A percentile compares a stretch with the other conserved stretches of the same genome.
phyloP scores from a whole-genome alignment of 768 basidiomycete genomes.

The Phlebiopsis flavidoalba region DNA sequence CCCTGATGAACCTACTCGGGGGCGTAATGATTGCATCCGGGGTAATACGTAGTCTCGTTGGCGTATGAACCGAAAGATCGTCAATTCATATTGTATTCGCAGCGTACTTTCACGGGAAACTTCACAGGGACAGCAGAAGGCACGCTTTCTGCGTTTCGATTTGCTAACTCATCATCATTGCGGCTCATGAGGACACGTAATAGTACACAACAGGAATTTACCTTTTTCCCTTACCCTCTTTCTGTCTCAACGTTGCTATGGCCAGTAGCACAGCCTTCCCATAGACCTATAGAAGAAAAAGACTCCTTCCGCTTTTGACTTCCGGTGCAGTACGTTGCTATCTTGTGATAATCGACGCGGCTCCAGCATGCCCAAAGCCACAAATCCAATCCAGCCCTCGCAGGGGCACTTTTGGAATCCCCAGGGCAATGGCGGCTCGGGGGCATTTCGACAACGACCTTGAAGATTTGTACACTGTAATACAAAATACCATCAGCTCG shows the following conservation, averaged over 20 bases:
- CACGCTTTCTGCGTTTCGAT: conserved; percentile 28
- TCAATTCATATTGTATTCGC: neutral
- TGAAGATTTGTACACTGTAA: conserved; percentile 62
- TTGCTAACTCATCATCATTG: neutral
- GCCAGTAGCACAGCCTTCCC: conserved; percentile 53
- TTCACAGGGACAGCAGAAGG: conserved; percentile 76
- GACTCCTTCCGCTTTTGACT: conserved; percentile 88
- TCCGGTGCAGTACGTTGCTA: conserved; percentile 47
- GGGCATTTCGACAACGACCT: conserved; percentile 54
- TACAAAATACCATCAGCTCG: conserved; percentile 47
- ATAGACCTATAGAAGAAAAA: too few relatives aligned
- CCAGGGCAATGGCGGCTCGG: conserved; percentile 61
- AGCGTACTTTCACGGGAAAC: conserved; percentile 82
- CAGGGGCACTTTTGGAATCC: conserved; percentile 78
- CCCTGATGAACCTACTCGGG: conserved; percentile 45
- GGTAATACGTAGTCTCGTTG: conserved; percentile 45
- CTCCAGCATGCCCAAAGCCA: too few relatives aligned
- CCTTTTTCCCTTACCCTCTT: too few relatives aligned
- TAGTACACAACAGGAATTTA: conserved; percentile 89
- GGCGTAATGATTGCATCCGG: conserved; percentile 57
- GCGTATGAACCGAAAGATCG: conserved; percentile 13
- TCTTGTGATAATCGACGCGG: too few relatives aligned
- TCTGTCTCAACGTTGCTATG: too few relatives aligned
- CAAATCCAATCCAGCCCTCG: too few relatives aligned
- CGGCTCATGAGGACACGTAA: neutral